Conservation (phyloP, 345 rosid genomes). For the Eucalyptus grandis region DNA sequence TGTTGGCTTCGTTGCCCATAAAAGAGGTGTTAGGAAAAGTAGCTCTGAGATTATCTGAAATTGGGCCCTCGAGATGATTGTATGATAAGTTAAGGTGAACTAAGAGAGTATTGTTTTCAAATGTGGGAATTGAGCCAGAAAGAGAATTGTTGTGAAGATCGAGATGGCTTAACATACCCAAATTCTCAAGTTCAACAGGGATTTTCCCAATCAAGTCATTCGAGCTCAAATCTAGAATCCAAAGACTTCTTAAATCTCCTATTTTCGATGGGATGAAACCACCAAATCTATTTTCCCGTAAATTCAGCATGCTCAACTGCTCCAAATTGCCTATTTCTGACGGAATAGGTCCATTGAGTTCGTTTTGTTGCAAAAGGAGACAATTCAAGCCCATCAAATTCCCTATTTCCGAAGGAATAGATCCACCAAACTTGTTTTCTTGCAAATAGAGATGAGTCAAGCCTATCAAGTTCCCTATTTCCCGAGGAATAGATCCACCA, state of each 20-base stretch:
- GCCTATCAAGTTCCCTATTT: not conserved
- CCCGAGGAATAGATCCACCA: not conserved
- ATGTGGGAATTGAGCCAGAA: not conserved
- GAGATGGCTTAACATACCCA: not conserved
- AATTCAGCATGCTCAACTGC: accelerated
- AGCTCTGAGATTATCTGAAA: not conserved
- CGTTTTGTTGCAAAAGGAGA: not conserved
- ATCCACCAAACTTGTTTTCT: not conserved
- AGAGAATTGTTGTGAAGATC: not conserved
- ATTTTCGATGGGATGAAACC: not conserved
- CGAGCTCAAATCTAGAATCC: not conserved
- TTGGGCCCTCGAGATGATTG: not conserved
- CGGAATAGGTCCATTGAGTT: not conserved
- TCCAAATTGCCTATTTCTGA: not conserved
- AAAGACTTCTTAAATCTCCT: not conserved
- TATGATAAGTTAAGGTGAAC: not conserved
- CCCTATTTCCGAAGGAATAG: accelerated
- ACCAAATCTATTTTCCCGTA: not conserved
- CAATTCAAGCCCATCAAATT: not conserved
- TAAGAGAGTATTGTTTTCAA: not conserved
- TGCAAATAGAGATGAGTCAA: not conserved
- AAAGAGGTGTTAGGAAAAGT: accelerated
- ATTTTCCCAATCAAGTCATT: not conserved
- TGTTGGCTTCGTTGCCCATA: not conserved
- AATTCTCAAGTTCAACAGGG: not conserved